Evolutionary conservation across 345 rosid species (phyloP).

Genomic region (Xanthoceras sorbifolium): DNA sequence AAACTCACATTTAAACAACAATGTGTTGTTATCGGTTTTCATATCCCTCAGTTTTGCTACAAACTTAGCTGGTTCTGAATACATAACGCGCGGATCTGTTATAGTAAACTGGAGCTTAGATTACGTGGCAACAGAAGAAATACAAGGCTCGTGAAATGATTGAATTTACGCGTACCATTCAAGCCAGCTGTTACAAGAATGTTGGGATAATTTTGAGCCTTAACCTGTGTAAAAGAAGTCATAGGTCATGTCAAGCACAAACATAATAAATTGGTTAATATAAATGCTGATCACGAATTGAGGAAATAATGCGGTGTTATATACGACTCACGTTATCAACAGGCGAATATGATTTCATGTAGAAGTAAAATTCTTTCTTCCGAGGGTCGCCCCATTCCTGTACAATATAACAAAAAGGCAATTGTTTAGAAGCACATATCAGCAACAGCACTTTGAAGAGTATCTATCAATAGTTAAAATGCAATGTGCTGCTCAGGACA

Average conservation of each 20-base stretch:
- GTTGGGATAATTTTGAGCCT: slow-evolving; percentile 72
- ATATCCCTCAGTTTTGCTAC: slow-evolving; percentile 88
- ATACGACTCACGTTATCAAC: slow-evolving; percentile 27
- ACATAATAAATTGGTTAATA: not conserved
- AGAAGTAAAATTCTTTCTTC: slow-evolving; percentile 76
- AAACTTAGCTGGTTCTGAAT: slow-evolving; percentile 89
- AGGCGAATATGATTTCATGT: slow-evolving; percentile 96
- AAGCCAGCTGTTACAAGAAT: no score
- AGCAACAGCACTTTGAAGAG: no score
- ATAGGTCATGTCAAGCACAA: not conserved
- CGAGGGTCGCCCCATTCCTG: slow-evolving; percentile 99
- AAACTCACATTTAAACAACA: slow-evolving; percentile 83
- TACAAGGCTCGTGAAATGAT: not conserved
- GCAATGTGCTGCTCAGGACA: no score
- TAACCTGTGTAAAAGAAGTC: slow-evolving; percentile 48
- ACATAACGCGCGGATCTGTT: slow-evolving; percentile 89
- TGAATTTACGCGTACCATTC: slow-evolving; percentile 54
- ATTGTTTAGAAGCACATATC: not conserved
- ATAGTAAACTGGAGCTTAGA: slow-evolving; percentile 14
- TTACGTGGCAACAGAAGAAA: not conserved
- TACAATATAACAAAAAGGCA: slow-evolving; percentile 28
- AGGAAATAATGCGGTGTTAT: not conserved
- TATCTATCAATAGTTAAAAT: no score
- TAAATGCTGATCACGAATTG: not conserved
- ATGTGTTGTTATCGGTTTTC: slow-evolving; percentile 73